A percentile compares a stretch with the other conserved stretches of the same genome.
Conservation (phyloP, 306 rosid genomes). For the Dalbergia cochinchinensis region DNA sequence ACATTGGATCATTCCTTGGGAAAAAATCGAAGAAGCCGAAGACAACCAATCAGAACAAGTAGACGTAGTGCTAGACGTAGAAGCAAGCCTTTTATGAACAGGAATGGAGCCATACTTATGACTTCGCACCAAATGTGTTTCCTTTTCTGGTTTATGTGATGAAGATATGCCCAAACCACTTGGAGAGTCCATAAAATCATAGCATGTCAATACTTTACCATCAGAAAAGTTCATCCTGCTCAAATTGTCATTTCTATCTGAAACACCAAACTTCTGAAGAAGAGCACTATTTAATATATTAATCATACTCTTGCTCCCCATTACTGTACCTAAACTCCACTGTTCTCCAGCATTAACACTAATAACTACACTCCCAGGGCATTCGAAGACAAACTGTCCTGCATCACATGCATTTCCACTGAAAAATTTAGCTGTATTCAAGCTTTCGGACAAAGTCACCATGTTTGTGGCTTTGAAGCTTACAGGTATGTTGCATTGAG, state of each 20-base stretch:
- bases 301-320: constrained; percentile 92
- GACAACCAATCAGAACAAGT: constrained; percentile 63
- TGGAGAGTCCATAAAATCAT: constrained; percentile 61
- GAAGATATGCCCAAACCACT: constrained; percentile 57
- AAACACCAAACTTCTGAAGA: constrained; percentile 61
- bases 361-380: constrained; percentile 44
- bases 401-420: constrained; percentile 49
- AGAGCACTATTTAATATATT: constrained; percentile 80
- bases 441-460: constrained; percentile 56
- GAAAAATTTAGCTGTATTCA: constrained; percentile 46
- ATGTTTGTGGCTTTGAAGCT: constrained; percentile 57
- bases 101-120: constrained; percentile 53
- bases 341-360: constrained; percentile 31
- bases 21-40: constrained; percentile 51
- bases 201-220: constrained; percentile 58
- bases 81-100: constrained; percentile 58
- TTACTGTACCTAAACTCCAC: constrained; percentile 75
- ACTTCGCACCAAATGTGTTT: constrained; percentile 48
- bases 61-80: constrained; percentile 71
- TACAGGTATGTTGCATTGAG: constrained; percentile 58
- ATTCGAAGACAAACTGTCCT: constrained; percentile 50
- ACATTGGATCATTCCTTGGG: constrained; percentile 95
- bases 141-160: constrained; percentile 52
- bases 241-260: constrained; percentile 56
- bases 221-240: constrained; percentile 57